Evolutionary conservation across 108 stramenopile species (phyloP).

Genomic region (Cyclotella baltica): DNA sequence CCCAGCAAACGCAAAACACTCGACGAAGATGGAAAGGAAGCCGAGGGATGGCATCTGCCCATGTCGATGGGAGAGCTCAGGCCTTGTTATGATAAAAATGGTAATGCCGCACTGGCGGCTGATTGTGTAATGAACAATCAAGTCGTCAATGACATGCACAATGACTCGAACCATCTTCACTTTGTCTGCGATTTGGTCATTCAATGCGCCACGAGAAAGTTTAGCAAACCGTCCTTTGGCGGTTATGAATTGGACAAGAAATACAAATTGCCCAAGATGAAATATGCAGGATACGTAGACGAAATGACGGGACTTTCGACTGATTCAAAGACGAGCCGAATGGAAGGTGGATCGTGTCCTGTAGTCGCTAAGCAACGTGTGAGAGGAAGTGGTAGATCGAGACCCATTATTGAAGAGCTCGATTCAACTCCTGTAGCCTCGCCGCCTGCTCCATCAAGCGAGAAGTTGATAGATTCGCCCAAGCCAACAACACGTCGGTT

Average conservation of each 20-base stretch:
- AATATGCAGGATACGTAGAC: conserved; percentile 49
- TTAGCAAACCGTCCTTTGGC: conserved; percentile 36
- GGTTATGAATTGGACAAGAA: conserved; percentile 30
- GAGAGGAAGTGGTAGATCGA: conserved; percentile 36
- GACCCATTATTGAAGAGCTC: conserved; percentile 39
- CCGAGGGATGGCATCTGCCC: conserved; percentile 49
- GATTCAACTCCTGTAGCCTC: neutral
- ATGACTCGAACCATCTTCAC: conserved; percentile 31
- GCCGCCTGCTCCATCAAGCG: neutral
- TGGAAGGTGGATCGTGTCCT: neutral
- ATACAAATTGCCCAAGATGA: conserved; percentile 55
- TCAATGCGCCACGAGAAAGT: conserved; percentile 43
- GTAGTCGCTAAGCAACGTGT: conserved; percentile 44
- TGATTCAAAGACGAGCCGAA: neutral
- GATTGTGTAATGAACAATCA: conserved; percentile 41
- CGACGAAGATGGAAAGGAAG: conserved; percentile 39
- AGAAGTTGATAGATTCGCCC: neutral
- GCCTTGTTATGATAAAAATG: conserved; percentile 34
- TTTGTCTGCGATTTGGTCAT: conserved; percentile 46
- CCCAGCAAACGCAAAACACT: conserved; percentile 39
- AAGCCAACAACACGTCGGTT: neutral
- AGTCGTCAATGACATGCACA: conserved; percentile 36
- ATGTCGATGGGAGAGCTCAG: conserved; percentile 55
- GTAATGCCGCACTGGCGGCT: conserved; percentile 19
- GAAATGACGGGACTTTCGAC: conserved; percentile 26